phyloP scores from a whole-genome alignment of 176 grass and related monocot genomes.

The Musa beccarii region DNA sequence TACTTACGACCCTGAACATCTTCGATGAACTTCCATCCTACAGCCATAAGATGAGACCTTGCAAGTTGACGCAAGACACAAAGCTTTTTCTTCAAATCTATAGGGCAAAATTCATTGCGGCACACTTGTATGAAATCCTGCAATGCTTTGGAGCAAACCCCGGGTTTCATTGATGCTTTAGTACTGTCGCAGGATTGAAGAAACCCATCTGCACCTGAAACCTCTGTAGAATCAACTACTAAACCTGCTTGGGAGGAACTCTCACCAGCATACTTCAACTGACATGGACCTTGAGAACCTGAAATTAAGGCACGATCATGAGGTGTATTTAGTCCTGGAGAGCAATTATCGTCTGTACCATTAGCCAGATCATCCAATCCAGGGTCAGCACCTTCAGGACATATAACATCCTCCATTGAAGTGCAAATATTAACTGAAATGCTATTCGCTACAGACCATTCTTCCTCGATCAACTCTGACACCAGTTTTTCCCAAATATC shows the following conservation, averaged over 20 bases:
- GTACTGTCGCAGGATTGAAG: background rate
- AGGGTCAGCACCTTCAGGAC: background rate
- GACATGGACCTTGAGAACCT: background rate
- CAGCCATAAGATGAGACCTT: conserved; percentile 38
- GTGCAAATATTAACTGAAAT: background rate
- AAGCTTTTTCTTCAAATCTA: conserved; percentile 9
- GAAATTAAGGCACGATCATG: background rate
- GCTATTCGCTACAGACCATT: conserved; percentile 31
- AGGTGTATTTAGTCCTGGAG: background rate
- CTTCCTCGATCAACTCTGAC: conserved; percentile 27
- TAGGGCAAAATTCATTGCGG: conserved; percentile 2
- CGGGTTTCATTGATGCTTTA: background rate
- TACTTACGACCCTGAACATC: conserved; percentile 26
- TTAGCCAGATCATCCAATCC: background rate
- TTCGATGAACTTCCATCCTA: conserved; percentile 41
- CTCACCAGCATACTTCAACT: background rate
- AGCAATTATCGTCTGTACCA: background rate
- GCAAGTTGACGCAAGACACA: conserved; percentile 31
- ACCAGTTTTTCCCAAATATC: conserved; percentile 35
- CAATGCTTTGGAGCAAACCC: conserved; percentile 10
- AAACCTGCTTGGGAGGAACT: background rate
- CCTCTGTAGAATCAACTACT: background rate
- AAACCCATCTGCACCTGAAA: background rate
- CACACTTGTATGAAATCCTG: conserved; percentile 42
- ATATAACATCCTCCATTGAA: background rate